Evolutionary conservation across 768 basidiomycete species (phyloP).

Genomic region (Termitomyces bulborhizus): DNA sequence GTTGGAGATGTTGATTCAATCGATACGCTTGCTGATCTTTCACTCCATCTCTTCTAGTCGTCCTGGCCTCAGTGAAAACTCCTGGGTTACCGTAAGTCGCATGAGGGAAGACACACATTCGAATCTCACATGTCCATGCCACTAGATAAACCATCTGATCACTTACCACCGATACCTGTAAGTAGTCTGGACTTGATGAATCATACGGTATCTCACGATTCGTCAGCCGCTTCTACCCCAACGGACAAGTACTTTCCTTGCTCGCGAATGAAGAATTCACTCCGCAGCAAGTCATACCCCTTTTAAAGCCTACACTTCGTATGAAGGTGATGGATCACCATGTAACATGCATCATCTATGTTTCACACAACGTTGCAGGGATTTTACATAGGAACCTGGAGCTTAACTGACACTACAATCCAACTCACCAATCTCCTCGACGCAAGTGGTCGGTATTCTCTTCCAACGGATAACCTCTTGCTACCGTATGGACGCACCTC

Average conservation of each 20-base stretch:
- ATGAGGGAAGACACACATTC: background rate
- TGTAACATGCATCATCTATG: background rate
- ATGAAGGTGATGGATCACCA: slow-evolving; percentile 52
- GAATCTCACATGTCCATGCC: slow-evolving; percentile 1
- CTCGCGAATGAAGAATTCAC: slow-evolving; percentile 73
- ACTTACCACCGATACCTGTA: slow-evolving; percentile 92
- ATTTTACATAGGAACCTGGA: slow-evolving; percentile 67
- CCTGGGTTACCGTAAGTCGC: slow-evolving; percentile 75
- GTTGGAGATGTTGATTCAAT: slow-evolving; percentile 17
- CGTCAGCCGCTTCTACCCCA: slow-evolving; percentile 76
- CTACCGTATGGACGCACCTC: slow-evolving; percentile 1
- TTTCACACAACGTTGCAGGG: slow-evolving; percentile 38
- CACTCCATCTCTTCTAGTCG: background rate
- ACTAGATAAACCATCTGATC: slow-evolving; percentile 74
- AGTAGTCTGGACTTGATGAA: slow-evolving; percentile 18
- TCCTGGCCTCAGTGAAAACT: slow-evolving; percentile 69
- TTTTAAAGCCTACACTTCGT: slow-evolving; percentile 68
- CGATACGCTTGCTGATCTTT: background rate
- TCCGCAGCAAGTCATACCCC: slow-evolving; percentile 68
- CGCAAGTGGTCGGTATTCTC: slow-evolving; percentile 33
- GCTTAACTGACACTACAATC: slow-evolving; percentile 54
- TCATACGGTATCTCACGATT: background rate
- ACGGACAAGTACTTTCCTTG: slow-evolving; percentile 81
- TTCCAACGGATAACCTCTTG: slow-evolving; percentile 13
- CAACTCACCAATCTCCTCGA: slow-evolving; percentile 62